These are phyloP conservation scores for Ophiostoma angusticollis DNA, from an alignment of 2,329 filamentous ascomycete genomes.

Conservation along the genomic window DNA sequence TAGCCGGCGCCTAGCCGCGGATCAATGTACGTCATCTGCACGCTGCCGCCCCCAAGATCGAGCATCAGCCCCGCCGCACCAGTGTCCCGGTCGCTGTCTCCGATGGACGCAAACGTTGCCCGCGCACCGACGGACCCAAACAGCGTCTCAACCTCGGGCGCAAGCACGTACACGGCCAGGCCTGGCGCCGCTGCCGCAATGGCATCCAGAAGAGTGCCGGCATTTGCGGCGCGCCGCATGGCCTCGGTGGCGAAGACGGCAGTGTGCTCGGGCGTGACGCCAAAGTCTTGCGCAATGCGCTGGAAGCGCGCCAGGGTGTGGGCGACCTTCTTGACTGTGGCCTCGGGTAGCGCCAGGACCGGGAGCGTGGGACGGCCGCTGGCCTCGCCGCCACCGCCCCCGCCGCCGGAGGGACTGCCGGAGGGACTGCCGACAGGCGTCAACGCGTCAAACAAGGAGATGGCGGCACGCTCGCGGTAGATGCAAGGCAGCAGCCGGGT, in stretches of 20 bases:
- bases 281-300: conserved; percentile 52
- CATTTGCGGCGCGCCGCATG: conserved; percentile 68
- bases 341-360: conserved; percentile 29
- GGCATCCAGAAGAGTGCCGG: conserved; percentile 48
- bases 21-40: conserved; percentile 53
- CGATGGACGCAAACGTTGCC: conserved; percentile 53
- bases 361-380: too few species aligned
- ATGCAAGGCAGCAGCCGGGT: conserved; percentile 64
- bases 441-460: conserved; percentile 77
- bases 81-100: conserved; percentile 14
- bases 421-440: conserved; percentile 27
- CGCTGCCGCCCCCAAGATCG: conserved; percentile 66
- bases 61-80: conserved; percentile 57
- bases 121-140: conserved; percentile 76
- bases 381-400: background rate
- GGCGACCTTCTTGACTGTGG: conserved; percentile 54
- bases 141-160: conserved; percentile 68
- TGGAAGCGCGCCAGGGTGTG: conserved; percentile 57
- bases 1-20: conserved; percentile 29
- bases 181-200: conserved; percentile 50
- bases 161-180: conserved; percentile 58
- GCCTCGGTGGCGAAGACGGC: conserved; percentile 79
- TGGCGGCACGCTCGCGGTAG: conserved; percentile 64
- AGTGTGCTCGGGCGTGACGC: conserved; percentile 52
- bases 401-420: too few species aligned